Evolutionary conservation across 2,329 filamentous ascomycete genomes (phyloP).

Genomic region (Penicillium sp.): DNA sequence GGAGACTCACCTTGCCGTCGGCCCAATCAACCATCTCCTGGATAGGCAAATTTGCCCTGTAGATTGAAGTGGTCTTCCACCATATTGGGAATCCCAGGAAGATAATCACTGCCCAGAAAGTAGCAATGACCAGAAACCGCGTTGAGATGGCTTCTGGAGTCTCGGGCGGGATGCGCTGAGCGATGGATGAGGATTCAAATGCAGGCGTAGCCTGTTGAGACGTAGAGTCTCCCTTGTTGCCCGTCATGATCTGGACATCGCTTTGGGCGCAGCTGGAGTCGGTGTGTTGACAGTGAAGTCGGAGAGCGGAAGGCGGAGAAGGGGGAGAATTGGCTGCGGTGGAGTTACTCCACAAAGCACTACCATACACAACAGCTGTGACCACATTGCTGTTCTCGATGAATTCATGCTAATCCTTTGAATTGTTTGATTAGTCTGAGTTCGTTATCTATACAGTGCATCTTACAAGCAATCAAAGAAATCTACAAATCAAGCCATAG

Average conservation of each 20-base stretch:
- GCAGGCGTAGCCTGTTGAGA: conserved; percentile 24
- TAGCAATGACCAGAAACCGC: conserved; percentile 72
- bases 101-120: conserved; percentile 87
- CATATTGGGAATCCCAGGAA: conserved; percentile 87
- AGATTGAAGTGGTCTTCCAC: conserved; percentile 93
- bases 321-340: conserved; percentile 8
- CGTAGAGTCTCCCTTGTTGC: conserved; percentile 32
- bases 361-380: too few relatives aligned
- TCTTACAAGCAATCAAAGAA: neutral
- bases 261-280: conserved; percentile 7
- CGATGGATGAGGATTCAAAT: conserved; percentile 19
- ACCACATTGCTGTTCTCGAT: too few relatives aligned
- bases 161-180: conserved; percentile 64
- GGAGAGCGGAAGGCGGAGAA: conserved; percentile 23
- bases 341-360: neutral
- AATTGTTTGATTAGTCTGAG: too few relatives aligned
- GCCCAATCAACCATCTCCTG: conserved; percentile 88
- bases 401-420: too few relatives aligned
- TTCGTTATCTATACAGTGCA: too few relatives aligned
- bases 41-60: conserved; percentile 78
- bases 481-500: neutral
- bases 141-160: conserved; percentile 65
- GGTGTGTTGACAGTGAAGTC: conserved; percentile 12
- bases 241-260: conserved; percentile 37
- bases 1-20: conserved; percentile 68